A percentile compares a stretch with the other conserved stretches of the same genome.
phyloP scores from a whole-genome alignment of 1,284 basidiomycete species.

The Porodaedalea pini region DNA sequence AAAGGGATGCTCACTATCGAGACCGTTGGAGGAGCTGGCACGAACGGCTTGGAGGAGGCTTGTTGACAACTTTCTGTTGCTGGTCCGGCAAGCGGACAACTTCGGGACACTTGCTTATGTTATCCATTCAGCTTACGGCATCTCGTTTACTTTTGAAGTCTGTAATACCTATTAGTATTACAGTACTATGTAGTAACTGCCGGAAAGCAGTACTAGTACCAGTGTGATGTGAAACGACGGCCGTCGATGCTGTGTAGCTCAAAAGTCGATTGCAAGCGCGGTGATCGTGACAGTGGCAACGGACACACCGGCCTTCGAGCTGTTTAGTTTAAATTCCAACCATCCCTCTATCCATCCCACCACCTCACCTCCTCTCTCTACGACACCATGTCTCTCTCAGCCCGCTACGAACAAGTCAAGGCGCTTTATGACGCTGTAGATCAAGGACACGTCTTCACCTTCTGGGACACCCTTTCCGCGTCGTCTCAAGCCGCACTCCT shows the following conservation, averaged over 20 bases:
- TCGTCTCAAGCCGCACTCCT: conserved; percentile 64
- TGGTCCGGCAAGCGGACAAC: conserved; percentile 6
- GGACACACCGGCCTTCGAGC: no score
- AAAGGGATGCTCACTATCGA: conserved; percentile 4
- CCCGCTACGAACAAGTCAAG: conserved; percentile 27
- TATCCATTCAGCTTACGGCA: not conserved
- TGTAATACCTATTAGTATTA: no score
- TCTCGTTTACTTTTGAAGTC: not conserved
- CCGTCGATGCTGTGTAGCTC: not conserved
- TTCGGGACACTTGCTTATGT: conserved; percentile 13
- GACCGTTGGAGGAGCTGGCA: not conserved
- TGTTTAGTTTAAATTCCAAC: no score
- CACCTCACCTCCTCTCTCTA: not conserved
- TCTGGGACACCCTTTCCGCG: conserved; percentile 74
- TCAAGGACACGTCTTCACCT: conserved; percentile 87
- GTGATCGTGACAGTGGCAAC: not conserved
- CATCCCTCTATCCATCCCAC: not conserved
- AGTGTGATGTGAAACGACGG: not conserved
- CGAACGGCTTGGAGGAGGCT: not conserved
- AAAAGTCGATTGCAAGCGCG: no score
- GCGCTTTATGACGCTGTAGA: conserved; percentile 71
- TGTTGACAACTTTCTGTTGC: conserved; percentile 15
- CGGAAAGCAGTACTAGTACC: not conserved
- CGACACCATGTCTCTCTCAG: not conserved
- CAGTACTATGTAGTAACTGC: not conserved